These are phyloP conservation scores for Scheffersomyces stambukii DNA, from an alignment of 1,139 yeast genomes.

Conservation along the genomic window DNA sequence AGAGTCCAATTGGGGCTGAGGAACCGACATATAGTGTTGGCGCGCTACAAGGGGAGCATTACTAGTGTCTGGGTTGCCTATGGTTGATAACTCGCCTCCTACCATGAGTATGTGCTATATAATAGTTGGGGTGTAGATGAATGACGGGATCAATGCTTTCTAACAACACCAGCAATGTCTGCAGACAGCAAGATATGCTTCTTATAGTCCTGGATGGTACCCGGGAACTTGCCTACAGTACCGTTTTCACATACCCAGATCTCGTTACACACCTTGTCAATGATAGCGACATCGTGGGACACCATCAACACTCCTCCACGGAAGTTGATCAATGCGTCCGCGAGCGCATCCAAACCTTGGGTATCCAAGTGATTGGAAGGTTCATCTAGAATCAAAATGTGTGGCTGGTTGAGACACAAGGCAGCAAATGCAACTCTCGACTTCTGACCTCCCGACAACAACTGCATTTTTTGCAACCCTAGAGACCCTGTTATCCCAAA, in stretches of 20 bases:
- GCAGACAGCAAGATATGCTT: constrained; percentile 79
- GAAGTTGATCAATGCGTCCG: constrained; percentile 81
- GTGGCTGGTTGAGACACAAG: constrained; percentile 87
- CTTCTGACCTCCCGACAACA: constrained; percentile 96
- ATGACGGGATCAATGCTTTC: constrained; percentile 72
- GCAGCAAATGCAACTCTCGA: constrained; percentile 98
- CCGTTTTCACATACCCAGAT: constrained; percentile 94
- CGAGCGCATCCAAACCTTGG: constrained; percentile 92
- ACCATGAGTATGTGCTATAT: no score
- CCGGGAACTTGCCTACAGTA: constrained; percentile 73
- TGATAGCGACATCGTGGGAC: constrained; percentile 92
- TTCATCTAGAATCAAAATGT: constrained; percentile 88
- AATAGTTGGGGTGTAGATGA: no score
- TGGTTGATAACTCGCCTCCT: no score
- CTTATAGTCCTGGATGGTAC: constrained; percentile 84
- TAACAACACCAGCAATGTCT: constrained; percentile 82
- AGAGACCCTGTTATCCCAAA: constrained; percentile 95
- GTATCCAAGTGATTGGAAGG: constrained; percentile 99
- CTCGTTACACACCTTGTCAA: constrained; percentile 82
- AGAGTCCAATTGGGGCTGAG: no score
- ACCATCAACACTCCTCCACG: constrained; percentile 97
- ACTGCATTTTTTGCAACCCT: constrained; percentile 86
- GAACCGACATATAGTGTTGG: no score
- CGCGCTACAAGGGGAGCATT: no score
- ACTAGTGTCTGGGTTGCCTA: no score